Conservation (phyloP, 495 filamentous ascomycete species). For the Aspergillus diversus region DNA sequence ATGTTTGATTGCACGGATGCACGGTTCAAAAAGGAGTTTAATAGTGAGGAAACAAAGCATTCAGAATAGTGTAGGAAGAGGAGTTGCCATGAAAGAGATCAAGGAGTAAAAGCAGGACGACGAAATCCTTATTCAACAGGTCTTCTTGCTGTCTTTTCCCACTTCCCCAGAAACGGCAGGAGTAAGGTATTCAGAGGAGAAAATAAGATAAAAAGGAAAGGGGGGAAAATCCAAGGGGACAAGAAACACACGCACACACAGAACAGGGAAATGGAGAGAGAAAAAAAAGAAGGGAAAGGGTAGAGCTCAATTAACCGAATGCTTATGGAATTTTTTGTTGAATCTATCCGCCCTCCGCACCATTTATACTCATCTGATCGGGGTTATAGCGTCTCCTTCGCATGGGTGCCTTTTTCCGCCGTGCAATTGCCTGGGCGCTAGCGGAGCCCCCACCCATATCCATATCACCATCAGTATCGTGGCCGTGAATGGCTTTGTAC, state of each 20-base stretch:
- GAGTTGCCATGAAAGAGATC: no score
- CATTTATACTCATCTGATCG: conserved; percentile 45
- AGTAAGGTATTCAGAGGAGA: no score
- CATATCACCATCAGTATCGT: conserved; percentile 55
- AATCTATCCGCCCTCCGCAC: conserved; percentile 30
- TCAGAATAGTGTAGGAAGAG: no score
- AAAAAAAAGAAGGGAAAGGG: conserved; percentile 8
- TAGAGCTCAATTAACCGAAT: neutral
- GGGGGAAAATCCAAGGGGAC: no score
- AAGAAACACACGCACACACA: neutral
- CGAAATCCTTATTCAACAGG: no score
- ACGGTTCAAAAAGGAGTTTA: no score
- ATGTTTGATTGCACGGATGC: neutral
- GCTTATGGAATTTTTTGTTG: neutral
- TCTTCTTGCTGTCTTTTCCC: no score
- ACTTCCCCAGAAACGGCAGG: no score
- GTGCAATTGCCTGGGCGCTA: conserved; percentile 41
- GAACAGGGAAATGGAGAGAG: neutral
- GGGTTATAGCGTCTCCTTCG: conserved; percentile 47
- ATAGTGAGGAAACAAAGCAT: no score
- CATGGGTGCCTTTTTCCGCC: conserved; percentile 57
- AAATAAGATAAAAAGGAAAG: conserved; percentile 1
- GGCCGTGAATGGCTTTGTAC: conserved; percentile 45
- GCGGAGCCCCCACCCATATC: conserved; percentile 35
- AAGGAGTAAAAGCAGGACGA: no score